Conservation (phyloP, 192 early-diverging fungal species). For the Thamnidium elegans region DNA sequence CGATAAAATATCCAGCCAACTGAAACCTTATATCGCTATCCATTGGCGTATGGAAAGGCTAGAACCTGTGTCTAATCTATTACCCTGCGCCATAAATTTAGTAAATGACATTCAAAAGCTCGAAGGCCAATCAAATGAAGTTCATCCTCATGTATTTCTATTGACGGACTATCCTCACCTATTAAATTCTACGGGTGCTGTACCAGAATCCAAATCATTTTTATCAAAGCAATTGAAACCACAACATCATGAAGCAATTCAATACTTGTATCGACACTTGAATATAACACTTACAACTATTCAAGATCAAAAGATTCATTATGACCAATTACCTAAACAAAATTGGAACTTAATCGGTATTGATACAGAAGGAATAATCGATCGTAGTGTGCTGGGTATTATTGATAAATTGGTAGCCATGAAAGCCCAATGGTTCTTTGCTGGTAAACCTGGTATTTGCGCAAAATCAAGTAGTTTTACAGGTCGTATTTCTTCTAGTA, state of each 20-base stretch:
- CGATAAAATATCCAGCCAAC: conserved; percentile 25
- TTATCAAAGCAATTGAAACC: conserved; percentile 14
- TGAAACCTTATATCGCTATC: conserved; percentile 36
- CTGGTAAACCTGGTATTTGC: conserved; percentile 29
- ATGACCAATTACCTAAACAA: conserved; percentile 15
- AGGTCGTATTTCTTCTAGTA: conserved; percentile 23
- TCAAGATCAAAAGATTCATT: conserved; percentile 6
- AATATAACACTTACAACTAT: conserved; percentile 31
- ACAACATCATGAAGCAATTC: conserved; percentile 36
- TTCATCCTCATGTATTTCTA: conserved; percentile 29
- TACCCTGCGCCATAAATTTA: conserved; percentile 30
- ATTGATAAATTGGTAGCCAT: conserved; percentile 40
- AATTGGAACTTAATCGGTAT: conserved; percentile 33
- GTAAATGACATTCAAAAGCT: conserved; percentile 12
- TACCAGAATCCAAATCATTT: conserved; percentile 38
- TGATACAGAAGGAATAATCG: neutral
- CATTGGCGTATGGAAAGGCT: conserved; percentile 44
- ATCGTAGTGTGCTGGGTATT: conserved; percentile 31
- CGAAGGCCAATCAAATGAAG: neutral
- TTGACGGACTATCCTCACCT: conserved; percentile 43
- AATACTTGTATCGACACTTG: conserved; percentile 25
- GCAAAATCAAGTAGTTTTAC: conserved; percentile 35
- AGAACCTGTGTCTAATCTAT: conserved; percentile 16
- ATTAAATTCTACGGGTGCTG: conserved; percentile 19
- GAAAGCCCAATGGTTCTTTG: conserved; percentile 36